These are phyloP conservation scores for Globisporangium spiculum DNA, from an alignment of 352 stramenopile species.

Conservation along the genomic window DNA sequence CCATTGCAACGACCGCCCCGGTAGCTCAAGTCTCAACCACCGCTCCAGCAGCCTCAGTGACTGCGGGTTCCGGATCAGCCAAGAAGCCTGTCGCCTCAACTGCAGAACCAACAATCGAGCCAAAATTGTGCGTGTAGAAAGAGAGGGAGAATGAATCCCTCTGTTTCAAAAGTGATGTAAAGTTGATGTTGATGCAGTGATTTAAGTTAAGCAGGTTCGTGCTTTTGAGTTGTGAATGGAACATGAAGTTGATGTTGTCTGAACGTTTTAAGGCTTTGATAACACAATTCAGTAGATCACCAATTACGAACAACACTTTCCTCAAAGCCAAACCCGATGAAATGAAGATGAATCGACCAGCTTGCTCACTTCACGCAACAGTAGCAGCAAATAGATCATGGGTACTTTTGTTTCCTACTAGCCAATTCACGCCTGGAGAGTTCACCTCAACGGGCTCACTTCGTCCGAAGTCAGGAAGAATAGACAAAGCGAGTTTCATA, in stretches of 20 bases:
- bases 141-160: neutral
- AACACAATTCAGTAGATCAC: neutral
- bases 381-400: neutral
- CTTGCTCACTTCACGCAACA: neutral
- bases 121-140: constrained; percentile 16
- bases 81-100: neutral
- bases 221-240: neutral
- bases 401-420: neutral
- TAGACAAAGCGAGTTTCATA: neutral
- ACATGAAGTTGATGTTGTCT: neutral
- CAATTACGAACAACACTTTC: too few relatives aligned
- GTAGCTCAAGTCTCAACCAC: neutral
- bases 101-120: constrained; percentile 12
- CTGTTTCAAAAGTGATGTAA: neutral
- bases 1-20: neutral
- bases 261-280: neutral
- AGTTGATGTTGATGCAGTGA: constrained; percentile 1
- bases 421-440: neutral
- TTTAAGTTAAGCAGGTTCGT: constrained; percentile 2
- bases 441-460: neutral
- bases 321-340: neutral
- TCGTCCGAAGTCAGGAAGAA: neutral
- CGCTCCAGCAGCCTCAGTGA: neutral
- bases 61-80: neutral
- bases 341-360: neutral